phyloP scores from a whole-genome alignment of 2,329 filamentous ascomycete species.

The Colletotrichum sp. region DNA sequence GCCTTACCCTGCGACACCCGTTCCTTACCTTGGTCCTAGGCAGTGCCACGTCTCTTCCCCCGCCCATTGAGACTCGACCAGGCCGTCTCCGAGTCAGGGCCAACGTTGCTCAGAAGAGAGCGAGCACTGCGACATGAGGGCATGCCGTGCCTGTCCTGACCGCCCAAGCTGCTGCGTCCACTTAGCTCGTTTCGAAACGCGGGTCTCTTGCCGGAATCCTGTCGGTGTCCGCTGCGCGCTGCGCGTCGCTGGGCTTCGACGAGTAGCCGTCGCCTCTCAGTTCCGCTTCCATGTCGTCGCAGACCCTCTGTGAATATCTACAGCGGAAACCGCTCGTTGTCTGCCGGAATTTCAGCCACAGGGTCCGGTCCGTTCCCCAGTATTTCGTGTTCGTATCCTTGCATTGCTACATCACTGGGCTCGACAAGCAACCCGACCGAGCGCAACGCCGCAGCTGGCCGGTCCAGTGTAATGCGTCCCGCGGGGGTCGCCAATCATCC shows the following conservation, averaged over 20 bases:
- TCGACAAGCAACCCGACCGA: not conserved
- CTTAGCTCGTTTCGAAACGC: conserved; percentile 14
- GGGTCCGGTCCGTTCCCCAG: not conserved
- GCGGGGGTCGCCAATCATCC: not conserved
- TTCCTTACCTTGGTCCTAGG: not conserved
- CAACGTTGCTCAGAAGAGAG: not conserved
- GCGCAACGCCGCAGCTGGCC: not conserved
- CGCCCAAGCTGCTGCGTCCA: not conserved
- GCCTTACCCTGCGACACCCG: not conserved
- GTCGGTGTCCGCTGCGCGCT: conserved; percentile 4
- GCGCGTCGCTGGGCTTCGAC: not conserved
- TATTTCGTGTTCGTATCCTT: conserved; percentile 18
- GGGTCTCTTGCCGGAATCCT: not conserved
- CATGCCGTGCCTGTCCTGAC: not conserved
- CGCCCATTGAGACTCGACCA: conserved; percentile 1
- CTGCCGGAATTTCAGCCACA: not conserved
- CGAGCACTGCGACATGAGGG: not conserved
- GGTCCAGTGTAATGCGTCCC: not conserved
- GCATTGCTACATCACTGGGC: not conserved
- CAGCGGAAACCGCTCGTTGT: not conserved
- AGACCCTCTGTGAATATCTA: not conserved
- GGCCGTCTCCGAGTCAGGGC: conserved; percentile 1
- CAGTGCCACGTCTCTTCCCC: conserved; percentile 1
- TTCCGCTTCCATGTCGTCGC: not conserved
- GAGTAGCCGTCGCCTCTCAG: not conserved